These are phyloP conservation scores for Heteromeles arbutifolia DNA, from an alignment of 306 rosid genomes.

Conservation along the genomic window DNA sequence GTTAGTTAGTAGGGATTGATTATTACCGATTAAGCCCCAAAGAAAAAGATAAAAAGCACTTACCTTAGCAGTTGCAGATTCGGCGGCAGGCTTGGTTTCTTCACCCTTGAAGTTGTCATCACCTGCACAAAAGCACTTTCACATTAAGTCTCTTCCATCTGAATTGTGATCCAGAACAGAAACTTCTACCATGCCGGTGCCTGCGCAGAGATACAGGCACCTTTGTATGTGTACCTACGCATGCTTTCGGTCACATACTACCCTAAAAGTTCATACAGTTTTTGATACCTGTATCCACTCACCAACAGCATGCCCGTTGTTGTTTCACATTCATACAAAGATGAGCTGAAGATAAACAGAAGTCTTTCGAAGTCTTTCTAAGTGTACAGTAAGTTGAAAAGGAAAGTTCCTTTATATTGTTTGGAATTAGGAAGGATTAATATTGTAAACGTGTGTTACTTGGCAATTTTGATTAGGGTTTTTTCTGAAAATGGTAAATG, in stretches of 20 bases:
- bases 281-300: neutral
- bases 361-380: neutral
- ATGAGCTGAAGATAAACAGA: neutral
- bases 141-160: neutral
- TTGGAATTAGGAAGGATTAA: neutral
- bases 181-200: neutral
- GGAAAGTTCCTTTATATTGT: neutral
- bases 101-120: constrained; percentile 70
- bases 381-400: neutral
- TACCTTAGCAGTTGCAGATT: constrained; percentile 37
- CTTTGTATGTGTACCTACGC: neutral
- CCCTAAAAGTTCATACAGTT: neutral
- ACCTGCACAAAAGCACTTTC: constrained; percentile 42
- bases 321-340: neutral
- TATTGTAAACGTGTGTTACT: neutral
- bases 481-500: neutral
- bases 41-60: neutral
- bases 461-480: neutral
- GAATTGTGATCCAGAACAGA: neutral
- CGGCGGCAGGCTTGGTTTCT: constrained; percentile 66
- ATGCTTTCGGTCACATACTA: neutral
- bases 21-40: neutral
- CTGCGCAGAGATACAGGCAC: neutral
- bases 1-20: neutral
- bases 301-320: neutral